Evolutionary conservation across 2,329 filamentous ascomycete genomes (phyloP), one percentile per base, ranked within the genome.

Genomic region (Escovopsis weberi): DNA sequence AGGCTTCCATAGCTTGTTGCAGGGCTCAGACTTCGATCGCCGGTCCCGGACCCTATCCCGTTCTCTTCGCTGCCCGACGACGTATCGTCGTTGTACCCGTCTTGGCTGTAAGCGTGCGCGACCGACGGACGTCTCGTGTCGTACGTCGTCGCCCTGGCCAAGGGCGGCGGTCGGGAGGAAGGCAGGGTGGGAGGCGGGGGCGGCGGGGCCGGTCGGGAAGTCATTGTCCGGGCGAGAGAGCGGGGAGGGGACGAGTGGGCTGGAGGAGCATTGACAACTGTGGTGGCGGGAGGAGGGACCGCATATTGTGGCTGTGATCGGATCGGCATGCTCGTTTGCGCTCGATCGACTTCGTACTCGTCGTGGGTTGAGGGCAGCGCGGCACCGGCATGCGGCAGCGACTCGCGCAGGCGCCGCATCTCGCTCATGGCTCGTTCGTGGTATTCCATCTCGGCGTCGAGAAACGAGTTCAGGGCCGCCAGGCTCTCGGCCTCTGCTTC

Each of bases 381-480:
- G 49, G 32, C 10, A 38, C 45, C n/a, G 45, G 43, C 12, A 18
- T 39, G 26, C 40, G 55, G 54, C 67, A 70, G 72, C 30, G 62
- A 60, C 45, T 68, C 63, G 40, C 69, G 66, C 26, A 68, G 66
- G 28, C 71, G 69, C 4, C 72, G 67, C 43, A 96, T 74, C 50
- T 93, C 83, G 51, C 95, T 88, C 42, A 83, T 76, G 58, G 86
- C 94, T 47, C 83, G 80, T 59, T 96, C 89, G 59, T 95, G 84
- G 64, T 91, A 95, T 48, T 83, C 81, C 45, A 96, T 71, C 64
- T 96, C 84, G 35, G 85, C 82, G 47, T 96, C 88, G 41, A 96
- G 66, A 59, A 96, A 93, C 15, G 76, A 68, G 4, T 78, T 79
- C 44, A 96, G 67, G 55, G 94, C 86, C 39, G 74, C 70, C 36